Evolutionary conservation across 1,284 basidiomycete species (phyloP).

Genomic region (Naganishia cerealis): DNA sequence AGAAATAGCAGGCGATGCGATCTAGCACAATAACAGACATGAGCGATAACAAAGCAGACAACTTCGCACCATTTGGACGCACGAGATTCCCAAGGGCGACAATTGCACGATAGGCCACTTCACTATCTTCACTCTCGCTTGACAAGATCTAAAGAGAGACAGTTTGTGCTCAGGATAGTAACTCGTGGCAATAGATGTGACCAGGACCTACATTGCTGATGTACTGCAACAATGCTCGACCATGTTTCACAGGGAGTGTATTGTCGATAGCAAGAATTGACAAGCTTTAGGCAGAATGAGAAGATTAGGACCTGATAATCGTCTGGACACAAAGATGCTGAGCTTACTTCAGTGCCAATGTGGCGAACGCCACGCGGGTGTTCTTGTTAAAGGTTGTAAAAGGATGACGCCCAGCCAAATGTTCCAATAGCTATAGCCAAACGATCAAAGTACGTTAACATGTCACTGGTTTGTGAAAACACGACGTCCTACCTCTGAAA

Average conservation of each 20-base stretch:
- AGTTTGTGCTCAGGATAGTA: slow-evolving; percentile 13
- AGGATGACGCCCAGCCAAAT: slow-evolving; percentile 31
- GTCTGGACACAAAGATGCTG: neutral
- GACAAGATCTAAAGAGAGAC: slow-evolving; percentile 60
- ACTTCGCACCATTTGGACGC: slow-evolving; percentile 43
- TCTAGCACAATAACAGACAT: slow-evolving; percentile 38
- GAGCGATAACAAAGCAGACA: neutral
- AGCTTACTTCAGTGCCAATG: slow-evolving; percentile 52
- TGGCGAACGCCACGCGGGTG: slow-evolving; percentile 44
- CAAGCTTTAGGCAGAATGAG: slow-evolving; percentile 44
- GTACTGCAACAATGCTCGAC: slow-evolving; percentile 39
- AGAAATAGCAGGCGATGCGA: slow-evolving; percentile 45
- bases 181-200: neutral
- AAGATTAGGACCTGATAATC: neutral
- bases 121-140: slow-evolving; percentile 71
- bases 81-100: slow-evolving; percentile 88
- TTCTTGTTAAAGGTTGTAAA: slow-evolving; percentile 38
- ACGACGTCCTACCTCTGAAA: slow-evolving; percentile 58
- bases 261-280: slow-evolving; percentile 53
- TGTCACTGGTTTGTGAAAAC: slow-evolving; percentile 32
- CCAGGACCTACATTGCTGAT: slow-evolving; percentile 36
- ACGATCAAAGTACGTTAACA: slow-evolving; percentile 21
- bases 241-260: slow-evolving; percentile 41
- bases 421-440: slow-evolving; percentile 30
- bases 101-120: slow-evolving; percentile 78